phyloP scores from a whole-genome alignment of 2,329 filamentous ascomycete genomes.

The Alternaria angustiovoidea region DNA sequence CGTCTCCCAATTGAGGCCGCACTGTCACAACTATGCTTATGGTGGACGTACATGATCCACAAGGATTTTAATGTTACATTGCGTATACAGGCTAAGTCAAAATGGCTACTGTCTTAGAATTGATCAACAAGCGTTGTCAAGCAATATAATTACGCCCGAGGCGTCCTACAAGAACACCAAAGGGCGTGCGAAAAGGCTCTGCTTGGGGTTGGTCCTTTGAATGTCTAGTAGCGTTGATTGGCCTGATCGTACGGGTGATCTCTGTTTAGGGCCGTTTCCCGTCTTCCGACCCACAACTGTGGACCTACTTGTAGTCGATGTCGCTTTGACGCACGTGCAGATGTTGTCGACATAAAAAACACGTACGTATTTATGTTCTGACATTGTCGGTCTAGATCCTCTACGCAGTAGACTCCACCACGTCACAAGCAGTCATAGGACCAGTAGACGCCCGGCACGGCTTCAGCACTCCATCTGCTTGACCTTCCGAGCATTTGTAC shows the following conservation, averaged over 20 bases:
- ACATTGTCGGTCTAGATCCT: not conserved
- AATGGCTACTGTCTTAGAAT: rapidly evolving
- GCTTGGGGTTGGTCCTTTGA: not conserved
- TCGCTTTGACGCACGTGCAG: not conserved
- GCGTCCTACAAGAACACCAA: not conserved
- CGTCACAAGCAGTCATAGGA: not conserved
- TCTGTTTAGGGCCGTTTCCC: not conserved
- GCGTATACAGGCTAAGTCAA: not conserved
- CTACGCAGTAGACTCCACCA: not conserved
- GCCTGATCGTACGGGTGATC: not conserved
- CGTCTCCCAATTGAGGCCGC: no score
- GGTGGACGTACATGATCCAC: no score
- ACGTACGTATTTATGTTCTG: not conserved
- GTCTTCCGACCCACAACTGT: not conserved
- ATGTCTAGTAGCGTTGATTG: not conserved
- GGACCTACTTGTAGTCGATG: not conserved
- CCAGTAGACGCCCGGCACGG: not conserved
- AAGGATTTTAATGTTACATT: not conserved
- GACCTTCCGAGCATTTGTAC: not conserved
- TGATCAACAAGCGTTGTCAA: not conserved
- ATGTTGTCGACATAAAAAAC: not conserved
- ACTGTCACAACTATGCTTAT: no score
- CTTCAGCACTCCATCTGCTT: not conserved
- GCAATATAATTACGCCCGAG: not conserved
- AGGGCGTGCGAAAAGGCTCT: not conserved